Evolutionary conservation across 2,329 filamentous ascomycete species (phyloP).

Genomic region (Aschersonia sp.): DNA sequence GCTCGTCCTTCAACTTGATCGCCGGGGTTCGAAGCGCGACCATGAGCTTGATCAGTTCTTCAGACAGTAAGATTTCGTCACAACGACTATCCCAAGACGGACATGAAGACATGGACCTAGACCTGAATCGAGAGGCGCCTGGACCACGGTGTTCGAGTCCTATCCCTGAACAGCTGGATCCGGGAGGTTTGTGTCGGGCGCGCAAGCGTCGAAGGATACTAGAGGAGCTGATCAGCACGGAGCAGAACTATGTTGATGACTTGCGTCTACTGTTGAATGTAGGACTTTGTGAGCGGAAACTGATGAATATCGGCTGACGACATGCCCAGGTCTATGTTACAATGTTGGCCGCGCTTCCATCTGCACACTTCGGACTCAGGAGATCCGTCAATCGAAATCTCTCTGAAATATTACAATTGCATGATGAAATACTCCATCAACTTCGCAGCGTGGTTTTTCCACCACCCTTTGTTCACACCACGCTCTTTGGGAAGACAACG

Average conservation of each 20-base stretch:
- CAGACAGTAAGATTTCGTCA: slow-evolving; percentile 34
- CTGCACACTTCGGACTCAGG: slow-evolving; percentile 47
- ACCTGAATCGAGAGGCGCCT: slow-evolving; percentile 43
- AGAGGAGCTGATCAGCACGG: slow-evolving; percentile 73
- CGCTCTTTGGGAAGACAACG: slow-evolving; percentile 32
- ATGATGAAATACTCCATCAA: slow-evolving; percentile 66
- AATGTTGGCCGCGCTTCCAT: slow-evolving; percentile 56
- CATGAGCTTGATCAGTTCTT: slow-evolving; percentile 57
- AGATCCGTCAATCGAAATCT: slow-evolving; percentile 67
- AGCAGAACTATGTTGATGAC: slow-evolving; percentile 79
- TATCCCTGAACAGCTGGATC: slow-evolving; percentile 39
- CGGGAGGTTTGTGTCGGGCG: slow-evolving; percentile 55
- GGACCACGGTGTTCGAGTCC: slow-evolving; percentile 52
- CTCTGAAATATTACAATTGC: slow-evolving; percentile 65
- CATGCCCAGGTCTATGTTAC: slow-evolving; percentile 52
- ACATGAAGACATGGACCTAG: slow-evolving; percentile 46
- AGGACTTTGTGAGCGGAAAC: slow-evolving; percentile 13
- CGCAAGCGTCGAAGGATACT: slow-evolving; percentile 65
- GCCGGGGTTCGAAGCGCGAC: slow-evolving; percentile 71
- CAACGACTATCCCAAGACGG: slow-evolving; percentile 42
- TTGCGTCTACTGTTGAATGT: slow-evolving; percentile 79
- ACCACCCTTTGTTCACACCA: slow-evolving; percentile 42
- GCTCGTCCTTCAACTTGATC: slow-evolving; percentile 66
- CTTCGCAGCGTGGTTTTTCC: slow-evolving; percentile 58
- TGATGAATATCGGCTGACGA: slow-evolving; percentile 7